A percentile compares a stretch with the other conserved stretches of the same genome.
Evolutionary conservation across 1,284 basidiomycete genomes (phyloP).

Genomic region (Ustilago shanxiensis): DNA sequence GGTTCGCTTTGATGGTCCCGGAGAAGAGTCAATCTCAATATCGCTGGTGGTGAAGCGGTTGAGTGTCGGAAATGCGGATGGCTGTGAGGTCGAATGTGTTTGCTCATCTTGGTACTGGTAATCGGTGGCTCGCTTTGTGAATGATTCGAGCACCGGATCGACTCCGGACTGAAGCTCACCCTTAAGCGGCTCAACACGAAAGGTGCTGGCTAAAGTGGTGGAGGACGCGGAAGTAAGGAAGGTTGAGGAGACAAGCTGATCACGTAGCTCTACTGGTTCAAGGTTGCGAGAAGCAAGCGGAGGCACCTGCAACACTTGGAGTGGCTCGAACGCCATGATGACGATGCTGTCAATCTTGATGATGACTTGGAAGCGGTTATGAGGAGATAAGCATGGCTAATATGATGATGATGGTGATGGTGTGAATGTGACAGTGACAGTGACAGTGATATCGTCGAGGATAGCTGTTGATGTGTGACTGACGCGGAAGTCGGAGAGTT

Average conservation of each 20-base stretch:
- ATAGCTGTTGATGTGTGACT: neutral
- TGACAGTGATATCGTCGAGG: neutral
- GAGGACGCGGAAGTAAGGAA: conserved; percentile 17
- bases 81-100: neutral
- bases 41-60: conserved; percentile 5
- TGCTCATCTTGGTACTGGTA: conserved; percentile 3
- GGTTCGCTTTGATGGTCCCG: conserved; percentile 17
- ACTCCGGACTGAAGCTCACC: neutral
- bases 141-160: conserved; percentile 34
- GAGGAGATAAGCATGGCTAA: neutral
- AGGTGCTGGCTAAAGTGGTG: neutral
- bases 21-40: conserved; percentile 27
- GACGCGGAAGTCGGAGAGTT: conserved; percentile 19
- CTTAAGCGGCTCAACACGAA: conserved; percentile 3
- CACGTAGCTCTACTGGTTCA: conserved; percentile 4
- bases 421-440: too few species aligned
- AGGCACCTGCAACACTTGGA: conserved; percentile 30
- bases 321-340: conserved; percentile 33
- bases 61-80: neutral
- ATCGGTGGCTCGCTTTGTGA: conserved; percentile 10
- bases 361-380: neutral
- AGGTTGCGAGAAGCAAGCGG: conserved; percentile 23
- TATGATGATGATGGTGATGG: neutral
- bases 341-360: neutral
- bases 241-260: conserved; percentile 39